These are phyloP conservation scores for Sparassis latifolia DNA, from an alignment of 1,284 basidiomycete species.

Conservation along the genomic window DNA sequence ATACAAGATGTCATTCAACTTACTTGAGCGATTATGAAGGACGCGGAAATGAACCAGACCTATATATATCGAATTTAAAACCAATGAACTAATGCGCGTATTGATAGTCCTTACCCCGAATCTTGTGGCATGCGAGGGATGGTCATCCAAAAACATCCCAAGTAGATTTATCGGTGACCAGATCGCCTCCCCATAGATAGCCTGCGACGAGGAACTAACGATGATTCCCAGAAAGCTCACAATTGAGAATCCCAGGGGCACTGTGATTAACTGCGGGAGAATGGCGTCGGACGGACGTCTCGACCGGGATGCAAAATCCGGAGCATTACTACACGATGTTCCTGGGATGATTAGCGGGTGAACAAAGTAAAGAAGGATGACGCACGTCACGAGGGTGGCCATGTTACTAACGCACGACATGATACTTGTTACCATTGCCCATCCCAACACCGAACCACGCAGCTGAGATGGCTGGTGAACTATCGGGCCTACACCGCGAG, in stretches of 20 bases:
- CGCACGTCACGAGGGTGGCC: conserved; percentile 66
- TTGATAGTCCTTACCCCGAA: conserved; percentile 43
- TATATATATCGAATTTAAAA: conserved; percentile 9
- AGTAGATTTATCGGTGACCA: conserved; percentile 80
- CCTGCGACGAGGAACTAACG: conserved; percentile 72
- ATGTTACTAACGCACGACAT: conserved; percentile 81
- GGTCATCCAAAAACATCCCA: conserved; percentile 57
- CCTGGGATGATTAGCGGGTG: conserved; percentile 3
- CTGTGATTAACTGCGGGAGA: conserved; percentile 65
- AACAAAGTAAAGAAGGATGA: conserved; percentile 3
- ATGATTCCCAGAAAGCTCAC: conserved; percentile 83
- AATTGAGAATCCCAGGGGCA: conserved; percentile 72
- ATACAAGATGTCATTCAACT: conserved; percentile 6
- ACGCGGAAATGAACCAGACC: conserved; percentile 72
- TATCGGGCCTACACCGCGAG: conserved; percentile 78
- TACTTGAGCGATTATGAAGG: conserved; percentile 71
- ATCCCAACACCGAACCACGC: conserved; percentile 66
- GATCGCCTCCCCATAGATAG: conserved; percentile 72
- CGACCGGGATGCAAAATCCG: conserved; percentile 75
- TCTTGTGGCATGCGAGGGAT: conserved; percentile 57
- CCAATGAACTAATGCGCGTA: not conserved
- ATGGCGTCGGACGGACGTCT: conserved; percentile 60
- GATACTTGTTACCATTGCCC: conserved; percentile 75
- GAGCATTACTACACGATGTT: conserved; percentile 50
- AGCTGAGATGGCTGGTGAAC: conserved; percentile 60